Percentiles rank a stretch among this genome's conserved stretches.
Conservation (phyloP, 2,329 filamentous ascomycete genomes). For the Madurella fahalii region DNA sequence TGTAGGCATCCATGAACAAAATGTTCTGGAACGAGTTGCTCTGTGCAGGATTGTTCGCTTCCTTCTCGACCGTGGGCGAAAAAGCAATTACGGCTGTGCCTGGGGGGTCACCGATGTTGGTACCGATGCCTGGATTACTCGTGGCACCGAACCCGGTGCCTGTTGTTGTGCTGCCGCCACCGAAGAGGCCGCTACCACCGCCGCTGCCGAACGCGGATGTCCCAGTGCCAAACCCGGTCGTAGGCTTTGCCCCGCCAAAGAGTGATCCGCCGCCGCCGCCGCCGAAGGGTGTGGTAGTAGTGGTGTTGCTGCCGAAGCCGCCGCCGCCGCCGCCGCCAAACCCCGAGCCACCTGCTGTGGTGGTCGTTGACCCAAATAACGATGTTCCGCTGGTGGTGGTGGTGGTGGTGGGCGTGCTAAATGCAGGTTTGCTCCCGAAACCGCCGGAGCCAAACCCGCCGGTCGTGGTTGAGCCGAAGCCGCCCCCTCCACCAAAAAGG, state of each 20-base stretch:
- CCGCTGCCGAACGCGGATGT: constrained; percentile 44
- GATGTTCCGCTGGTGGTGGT: constrained; percentile 38
- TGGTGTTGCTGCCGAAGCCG: constrained; percentile 38
- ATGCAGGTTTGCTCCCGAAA: constrained; percentile 47
- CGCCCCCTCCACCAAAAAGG: constrained; percentile 37
- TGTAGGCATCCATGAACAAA: constrained; percentile 73
- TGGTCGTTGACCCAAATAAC: constrained; percentile 43
- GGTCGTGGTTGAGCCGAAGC: constrained; percentile 20
- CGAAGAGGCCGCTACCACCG: constrained; percentile 28
- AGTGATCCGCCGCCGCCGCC: constrained; percentile 39
- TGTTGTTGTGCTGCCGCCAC: constrained; percentile 9
- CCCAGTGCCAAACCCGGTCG: constrained; percentile 38
- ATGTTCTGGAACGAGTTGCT: constrained; percentile 72
- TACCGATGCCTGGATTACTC: constrained; percentile 49
- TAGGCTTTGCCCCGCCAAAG: constrained; percentile 51
- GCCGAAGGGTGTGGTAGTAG: constrained; percentile 37
- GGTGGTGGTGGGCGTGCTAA: constrained; percentile 43
- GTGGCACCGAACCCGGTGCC: constrained; percentile 37
- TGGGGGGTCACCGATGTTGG: constrained; percentile 53
- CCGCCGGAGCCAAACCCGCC: constrained; percentile 18
- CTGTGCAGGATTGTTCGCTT: constrained; percentile 51
- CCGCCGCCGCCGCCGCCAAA: constrained; percentile 38
- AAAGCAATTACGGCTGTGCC: constrained; percentile 71
- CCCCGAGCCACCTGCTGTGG: constrained; percentile 35
- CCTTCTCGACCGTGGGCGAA: constrained; percentile 68